Conservation (phyloP, 805 yeast genomes). For the Candida krabiensis region DNA sequence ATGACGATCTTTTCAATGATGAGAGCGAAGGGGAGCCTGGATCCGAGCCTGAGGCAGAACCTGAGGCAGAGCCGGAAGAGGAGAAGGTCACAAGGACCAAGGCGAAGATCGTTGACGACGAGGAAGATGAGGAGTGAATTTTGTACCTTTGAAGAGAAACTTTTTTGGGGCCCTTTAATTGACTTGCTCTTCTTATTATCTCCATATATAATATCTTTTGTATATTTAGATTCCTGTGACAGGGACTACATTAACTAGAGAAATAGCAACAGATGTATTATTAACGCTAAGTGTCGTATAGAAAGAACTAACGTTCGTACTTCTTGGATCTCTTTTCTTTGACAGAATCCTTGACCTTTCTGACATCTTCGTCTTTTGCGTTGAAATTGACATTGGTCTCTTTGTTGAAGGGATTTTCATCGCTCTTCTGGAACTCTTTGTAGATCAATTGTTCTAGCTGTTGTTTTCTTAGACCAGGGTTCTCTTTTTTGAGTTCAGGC, state of each 20-base stretch:
- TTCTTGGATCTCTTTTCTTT: constrained; percentile 33
- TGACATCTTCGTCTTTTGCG: constrained; percentile 57
- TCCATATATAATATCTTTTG: too few species aligned
- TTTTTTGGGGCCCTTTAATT: too few species aligned
- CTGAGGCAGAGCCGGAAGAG: constrained; percentile 6
- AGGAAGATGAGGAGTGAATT: constrained; percentile 21
- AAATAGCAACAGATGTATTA: too few species aligned
- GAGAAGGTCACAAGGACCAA: constrained; percentile 16
- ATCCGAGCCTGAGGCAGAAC: constrained; percentile 7
- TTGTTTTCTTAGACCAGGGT: constrained; percentile 77
- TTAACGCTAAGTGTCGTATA: too few species aligned
- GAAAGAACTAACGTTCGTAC: constrained; percentile 27
- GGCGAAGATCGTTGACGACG: constrained; percentile 21
- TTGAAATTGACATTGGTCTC: constrained; percentile 62
- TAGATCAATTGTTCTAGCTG: constrained; percentile 71
- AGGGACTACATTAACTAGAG: background rate
- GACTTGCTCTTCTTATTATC: too few species aligned
- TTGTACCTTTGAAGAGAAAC: too few species aligned
- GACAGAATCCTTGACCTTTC: constrained; percentile 30
- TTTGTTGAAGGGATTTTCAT: constrained; percentile 84
- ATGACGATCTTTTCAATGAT: constrained; percentile 19
- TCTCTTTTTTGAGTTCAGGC: constrained; percentile 71
- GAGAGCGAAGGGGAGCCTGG: constrained; percentile 11
- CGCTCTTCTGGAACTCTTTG: constrained; percentile 80
- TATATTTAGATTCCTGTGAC: background rate